These are phyloP conservation scores for Cenchrus fungigraminus DNA, from an alignment of 176 grass and related monocot species.

Conservation along the genomic window DNA sequence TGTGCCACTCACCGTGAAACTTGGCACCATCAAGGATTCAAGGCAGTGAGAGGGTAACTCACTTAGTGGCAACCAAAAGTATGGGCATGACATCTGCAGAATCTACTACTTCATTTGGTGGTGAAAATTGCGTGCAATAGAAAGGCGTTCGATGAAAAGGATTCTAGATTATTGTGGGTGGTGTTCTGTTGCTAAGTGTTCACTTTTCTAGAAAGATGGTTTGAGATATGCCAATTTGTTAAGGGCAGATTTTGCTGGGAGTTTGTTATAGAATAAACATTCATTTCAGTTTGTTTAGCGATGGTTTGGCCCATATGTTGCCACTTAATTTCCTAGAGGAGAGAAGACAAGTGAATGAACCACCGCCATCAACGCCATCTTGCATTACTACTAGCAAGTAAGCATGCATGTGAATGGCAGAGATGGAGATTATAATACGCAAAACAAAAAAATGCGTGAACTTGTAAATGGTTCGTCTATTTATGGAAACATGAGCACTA, in stretches of 20 bases:
- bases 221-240: conserved; percentile 2
- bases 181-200: background rate
- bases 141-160: background rate
- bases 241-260: background rate
- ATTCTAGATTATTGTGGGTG: background rate
- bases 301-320: background rate
- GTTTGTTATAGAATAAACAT: background rate
- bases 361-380: background rate
- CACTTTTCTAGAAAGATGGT: background rate
- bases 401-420: background rate
- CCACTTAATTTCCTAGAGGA: background rate
- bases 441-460: conserved; percentile 36
- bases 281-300: background rate
- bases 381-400: conserved; percentile 1
- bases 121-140: background rate
- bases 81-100: background rate
- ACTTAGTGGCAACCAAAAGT: background rate
- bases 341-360: background rate
- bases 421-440: background rate
- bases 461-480: conserved; percentile 39
- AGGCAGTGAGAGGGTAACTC: background rate
- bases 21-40: background rate
- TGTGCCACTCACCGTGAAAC: background rate
- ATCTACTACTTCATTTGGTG: background rate
- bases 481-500: conserved; percentile 44